Base-by-base conservation (phyloP, 768 basidiomycete species). In the Boletales sp. region DNA sequence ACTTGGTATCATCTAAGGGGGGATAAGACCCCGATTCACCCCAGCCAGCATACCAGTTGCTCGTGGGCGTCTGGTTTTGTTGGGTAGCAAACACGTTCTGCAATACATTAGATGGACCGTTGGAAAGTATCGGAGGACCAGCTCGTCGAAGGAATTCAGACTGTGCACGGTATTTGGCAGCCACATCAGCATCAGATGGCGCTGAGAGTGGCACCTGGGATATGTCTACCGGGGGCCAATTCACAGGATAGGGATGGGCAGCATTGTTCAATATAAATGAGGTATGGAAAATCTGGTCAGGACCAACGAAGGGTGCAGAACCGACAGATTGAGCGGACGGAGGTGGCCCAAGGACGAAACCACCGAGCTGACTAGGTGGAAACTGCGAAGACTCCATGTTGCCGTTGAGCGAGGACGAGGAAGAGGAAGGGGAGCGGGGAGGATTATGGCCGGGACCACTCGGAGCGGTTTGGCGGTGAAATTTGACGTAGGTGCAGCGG, bases 401-500 rank as follows among this genome's bases (percentile, higher is more conserved):
- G 21, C 56, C 48, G 11, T 25, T 51, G 52, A 56, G 61, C 33
- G 56, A 63, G 36, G 65, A 59, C 1, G 72, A 72, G 39, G 63
- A 58, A 5, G 70, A 68, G 4, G 71, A 48, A 3, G 60, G 58
- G 4, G 72, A 68, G 5, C 64, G 72, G 13, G 70, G 69, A 12
- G 71, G 66, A 7, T 64, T 58, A 57, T 90, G 87, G 10, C 87
- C 87, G 10, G 87, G 87, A 4, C 87, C 87, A 2, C 79, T 75
- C 28, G 87, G 87, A 0, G 86, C 87, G 0, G 88, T 90, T 61
- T 89, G 88, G 13, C 87, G 81, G 61, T 88, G 86, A 60, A 87
- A 89, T 61, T 90, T 88, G 66, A 89, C 82, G 56, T 81, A 90
- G 0, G 87, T 90, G 68, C 88, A 90, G 5, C 84, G 76, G 48